phyloP scores from a whole-genome alignment of 768 basidiomycete species.

The Sporobolomyces phaffii region DNA sequence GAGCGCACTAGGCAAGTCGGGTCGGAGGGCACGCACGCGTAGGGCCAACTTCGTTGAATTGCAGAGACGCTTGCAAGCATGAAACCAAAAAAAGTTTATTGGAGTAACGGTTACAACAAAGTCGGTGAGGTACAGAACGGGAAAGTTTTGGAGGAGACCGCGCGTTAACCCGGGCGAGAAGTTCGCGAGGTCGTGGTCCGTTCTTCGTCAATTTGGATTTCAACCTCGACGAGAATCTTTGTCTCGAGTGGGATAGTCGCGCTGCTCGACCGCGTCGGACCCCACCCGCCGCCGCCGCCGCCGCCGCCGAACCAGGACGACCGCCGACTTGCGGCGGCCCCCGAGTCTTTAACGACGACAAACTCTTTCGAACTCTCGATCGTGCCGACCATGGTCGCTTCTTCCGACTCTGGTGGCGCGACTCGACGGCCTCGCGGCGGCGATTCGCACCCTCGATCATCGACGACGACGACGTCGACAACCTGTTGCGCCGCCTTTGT shows the following conservation, averaged over 20 bases:
- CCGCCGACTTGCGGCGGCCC: background rate
- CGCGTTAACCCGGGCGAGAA: no score
- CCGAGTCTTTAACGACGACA: no score
- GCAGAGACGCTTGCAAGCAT: no score
- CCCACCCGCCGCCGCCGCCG: no score
- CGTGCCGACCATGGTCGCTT: background rate
- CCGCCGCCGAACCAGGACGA: background rate
- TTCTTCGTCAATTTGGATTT: background rate
- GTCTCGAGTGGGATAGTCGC: background rate
- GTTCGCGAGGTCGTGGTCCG: background rate
- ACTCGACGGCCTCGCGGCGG: background rate
- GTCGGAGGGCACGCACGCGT: no score
- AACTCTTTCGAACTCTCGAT: background rate
- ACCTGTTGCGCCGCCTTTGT: background rate
- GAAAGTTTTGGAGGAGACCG: no score
- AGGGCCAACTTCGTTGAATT: no score
- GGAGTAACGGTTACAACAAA: no score
- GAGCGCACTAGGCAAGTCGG: constrained; percentile 23
- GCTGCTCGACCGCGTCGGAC: no score
- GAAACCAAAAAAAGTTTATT: no score
- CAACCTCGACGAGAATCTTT: background rate
- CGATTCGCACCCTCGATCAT: background rate
- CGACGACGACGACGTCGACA: background rate
- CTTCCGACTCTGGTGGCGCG: background rate
- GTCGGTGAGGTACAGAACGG: no score